Evolutionary conservation across 192 early-diverging fungal species (phyloP), one percentile per base, ranked within the genome.

Genomic region (Geranomyces variabilis): DNA sequence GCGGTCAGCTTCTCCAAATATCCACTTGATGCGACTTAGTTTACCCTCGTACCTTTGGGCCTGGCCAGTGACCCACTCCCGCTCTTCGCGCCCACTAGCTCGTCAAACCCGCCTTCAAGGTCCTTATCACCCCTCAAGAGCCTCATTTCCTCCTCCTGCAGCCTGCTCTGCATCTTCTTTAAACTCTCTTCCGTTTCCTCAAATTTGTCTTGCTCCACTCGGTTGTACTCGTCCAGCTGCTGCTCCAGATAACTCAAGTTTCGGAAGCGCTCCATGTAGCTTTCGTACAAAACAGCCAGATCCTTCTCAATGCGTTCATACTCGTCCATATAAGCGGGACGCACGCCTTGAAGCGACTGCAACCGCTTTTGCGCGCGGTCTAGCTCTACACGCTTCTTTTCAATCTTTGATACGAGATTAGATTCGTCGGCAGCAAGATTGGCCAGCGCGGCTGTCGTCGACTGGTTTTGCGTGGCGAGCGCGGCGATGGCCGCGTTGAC

Each of bases 271-370:
- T 83, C 77, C 79, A 82, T 82, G 60, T 86, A 86, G 33, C 55
- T 62, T 43, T 86, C 73, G 45, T 84, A 86, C 1, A 84, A 69
- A 53, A 68, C 76, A 22, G 66, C 70, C 22, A 86, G 59, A 31
- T 86, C 85, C n/a, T 66, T 64, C 70, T 86, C 83, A 44, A 86
- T 79, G 53, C 79, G 79, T 63, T 86, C 85, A 58, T 80, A 86
- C 59, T 86, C 85, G 62, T 86, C 85, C 85, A 86, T 86, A 64
- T 81, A 86, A 24, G 85, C 83, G 8, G 85, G 85, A 33, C 84
- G 43, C 15, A 86, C 85, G 24, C 85, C 74, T 63, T 84, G 81
- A 22, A 86, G 47, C 58, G 73, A 76, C 71, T 75, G 74, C 59
- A 86, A 65, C 31, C 85, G 33, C 74, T 84, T 84, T 56, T 83